phyloP scores from a whole-genome alignment of 257 asterid genomes.

The Capsicum baccatum region DNA sequence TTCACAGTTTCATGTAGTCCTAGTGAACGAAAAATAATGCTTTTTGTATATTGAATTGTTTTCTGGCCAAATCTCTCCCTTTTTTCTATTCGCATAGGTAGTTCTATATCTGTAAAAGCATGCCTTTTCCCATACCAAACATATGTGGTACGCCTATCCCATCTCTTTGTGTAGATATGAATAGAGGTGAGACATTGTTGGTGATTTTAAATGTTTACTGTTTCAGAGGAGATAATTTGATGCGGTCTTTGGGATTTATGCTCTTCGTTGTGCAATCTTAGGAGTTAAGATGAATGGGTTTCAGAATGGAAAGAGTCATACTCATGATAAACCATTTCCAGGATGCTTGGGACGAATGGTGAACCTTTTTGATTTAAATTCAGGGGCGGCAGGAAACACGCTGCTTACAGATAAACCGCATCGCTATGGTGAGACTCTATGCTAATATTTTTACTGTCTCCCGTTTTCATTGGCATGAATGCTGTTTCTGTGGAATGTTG shows the following conservation, averaged over 20 bases:
- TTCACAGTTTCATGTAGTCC: background rate
- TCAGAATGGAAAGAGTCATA: slow-evolving; percentile 47
- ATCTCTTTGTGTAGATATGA: background rate
- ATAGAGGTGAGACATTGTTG: slow-evolving; percentile 18
- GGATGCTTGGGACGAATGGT: slow-evolving; percentile 96
- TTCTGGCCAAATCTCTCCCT: background rate
- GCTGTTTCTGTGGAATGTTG: slow-evolving; percentile 7
- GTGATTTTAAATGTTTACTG: background rate
- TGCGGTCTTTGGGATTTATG: slow-evolving; percentile 33
- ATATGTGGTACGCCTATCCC: background rate
- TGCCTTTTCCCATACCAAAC: background rate
- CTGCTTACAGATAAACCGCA: slow-evolving; percentile 84
- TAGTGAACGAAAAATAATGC: background rate
- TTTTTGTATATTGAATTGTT: background rate
- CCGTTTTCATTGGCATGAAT: background rate
- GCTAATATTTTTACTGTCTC: background rate
- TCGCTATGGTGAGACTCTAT: slow-evolving; percentile 59
- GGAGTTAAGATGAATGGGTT: slow-evolving; percentile 78
- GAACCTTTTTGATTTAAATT: slow-evolving; percentile 78
- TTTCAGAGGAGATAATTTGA: background rate
- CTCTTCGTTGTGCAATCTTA: slow-evolving; percentile 35
- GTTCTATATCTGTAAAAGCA: background rate
- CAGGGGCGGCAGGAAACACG: slow-evolving; percentile 64
- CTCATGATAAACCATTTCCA: slow-evolving; percentile 60
- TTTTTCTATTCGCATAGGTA: slow-evolving; percentile 5